These are phyloP conservation scores for Conoideocrella luteorostrata DNA, from an alignment of 2,329 filamentous ascomycete species.

Conservation along the genomic window DNA sequence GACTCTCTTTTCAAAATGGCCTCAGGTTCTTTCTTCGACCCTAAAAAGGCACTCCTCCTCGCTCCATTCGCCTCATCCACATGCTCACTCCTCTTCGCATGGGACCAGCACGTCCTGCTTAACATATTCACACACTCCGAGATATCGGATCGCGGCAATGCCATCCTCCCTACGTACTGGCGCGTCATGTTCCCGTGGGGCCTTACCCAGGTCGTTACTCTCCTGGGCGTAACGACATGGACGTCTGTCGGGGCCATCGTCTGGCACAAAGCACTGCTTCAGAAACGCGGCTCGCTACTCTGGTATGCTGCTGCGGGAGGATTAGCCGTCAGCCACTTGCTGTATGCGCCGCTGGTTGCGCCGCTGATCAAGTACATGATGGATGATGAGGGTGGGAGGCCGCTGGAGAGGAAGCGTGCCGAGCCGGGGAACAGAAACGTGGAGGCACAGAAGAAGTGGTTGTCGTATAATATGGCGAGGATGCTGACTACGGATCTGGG, in stretches of 20 bases:
- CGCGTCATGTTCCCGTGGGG: constrained; percentile 31
- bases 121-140: constrained; percentile 25
- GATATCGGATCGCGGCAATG: constrained; percentile 24
- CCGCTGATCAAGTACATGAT: constrained; percentile 23
- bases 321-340: constrained; percentile 25
- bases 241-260: constrained; percentile 21
- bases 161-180: constrained; percentile 38
- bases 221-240: constrained; percentile 28
- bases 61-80: constrained; percentile 42
- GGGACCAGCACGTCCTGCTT: constrained; percentile 39
- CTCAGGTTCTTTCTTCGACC: constrained; percentile 30
- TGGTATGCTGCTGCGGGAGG: constrained; percentile 28
- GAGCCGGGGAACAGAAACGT: constrained; percentile 19
- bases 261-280: constrained; percentile 17
- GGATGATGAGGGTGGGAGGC: constrained; percentile 17
- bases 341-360: constrained; percentile 27
- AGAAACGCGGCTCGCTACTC: constrained; percentile 16
- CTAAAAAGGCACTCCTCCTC: constrained; percentile 31
- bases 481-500: constrained; percentile 27
- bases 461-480: constrained; percentile 23
- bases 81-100: constrained; percentile 37
- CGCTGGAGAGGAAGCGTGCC: constrained; percentile 9
- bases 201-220: constrained; percentile 24
- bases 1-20: too few species aligned
- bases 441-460: constrained; percentile 24